phyloP scores from a whole-genome alignment of 345 rosid genomes.

The Gossypium turneri region DNA sequence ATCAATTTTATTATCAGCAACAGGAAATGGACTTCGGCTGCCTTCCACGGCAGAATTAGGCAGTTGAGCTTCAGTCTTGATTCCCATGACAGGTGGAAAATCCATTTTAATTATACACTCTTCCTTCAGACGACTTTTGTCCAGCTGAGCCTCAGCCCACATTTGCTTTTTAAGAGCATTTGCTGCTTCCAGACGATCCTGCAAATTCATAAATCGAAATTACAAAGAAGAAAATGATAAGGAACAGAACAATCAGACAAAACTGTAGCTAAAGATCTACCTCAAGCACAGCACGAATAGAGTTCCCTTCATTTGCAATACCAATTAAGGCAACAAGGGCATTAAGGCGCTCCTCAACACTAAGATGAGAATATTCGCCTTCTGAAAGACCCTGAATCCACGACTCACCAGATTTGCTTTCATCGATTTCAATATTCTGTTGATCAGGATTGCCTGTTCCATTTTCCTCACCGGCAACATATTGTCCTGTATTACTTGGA shows the following conservation, averaged over 20 bases:
- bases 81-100: slow-evolving; percentile 37
- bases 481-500: slow-evolving; percentile 31
- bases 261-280: slow-evolving; percentile 33
- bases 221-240: slow-evolving; percentile 22
- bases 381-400: slow-evolving; percentile 95
- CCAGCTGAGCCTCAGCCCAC: slow-evolving; percentile 97
- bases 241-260: slow-evolving; percentile 12
- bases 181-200: slow-evolving; percentile 99
- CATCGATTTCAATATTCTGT: slow-evolving; percentile 66
- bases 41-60: slow-evolving; percentile 33
- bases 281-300: slow-evolving; percentile 88
- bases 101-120: slow-evolving; percentile 55
- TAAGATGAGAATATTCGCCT: slow-evolving; percentile 90
- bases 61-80: slow-evolving; percentile 49
- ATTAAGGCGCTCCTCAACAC: slow-evolving; percentile 92
- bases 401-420: slow-evolving; percentile 69
- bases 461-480: slow-evolving; percentile 33
- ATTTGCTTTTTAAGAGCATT: slow-evolving; percentile 95
- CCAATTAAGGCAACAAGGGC: slow-evolving; percentile 82
- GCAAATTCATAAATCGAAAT: slow-evolving; percentile 26
- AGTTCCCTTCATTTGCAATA: slow-evolving; percentile 91
- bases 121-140: slow-evolving; percentile 79
- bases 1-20: slow-evolving; percentile 28
- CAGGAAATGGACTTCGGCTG: slow-evolving; percentile 44
- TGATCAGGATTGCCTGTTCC: slow-evolving; percentile 33